phyloP scores from a whole-genome alignment of 768 basidiomycete genomes.

The Crepidotus variabilis region DNA sequence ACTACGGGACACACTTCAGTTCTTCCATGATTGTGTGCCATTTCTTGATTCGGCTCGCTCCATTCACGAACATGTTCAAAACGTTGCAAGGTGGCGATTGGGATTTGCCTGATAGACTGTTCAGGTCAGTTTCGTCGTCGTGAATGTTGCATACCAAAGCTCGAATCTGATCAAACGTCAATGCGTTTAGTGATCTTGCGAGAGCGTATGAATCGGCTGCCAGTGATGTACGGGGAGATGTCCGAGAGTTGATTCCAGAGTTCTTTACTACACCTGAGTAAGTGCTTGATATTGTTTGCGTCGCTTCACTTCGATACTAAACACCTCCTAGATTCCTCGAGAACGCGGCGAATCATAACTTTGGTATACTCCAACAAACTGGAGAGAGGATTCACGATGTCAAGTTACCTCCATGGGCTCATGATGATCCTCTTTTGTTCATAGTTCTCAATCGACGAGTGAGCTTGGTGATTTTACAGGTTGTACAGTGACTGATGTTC shows the following conservation, averaged over 20 bases:
- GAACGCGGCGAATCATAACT: constrained; percentile 76
- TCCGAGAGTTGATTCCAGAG: constrained; percentile 89
- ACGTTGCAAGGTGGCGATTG: constrained; percentile 91
- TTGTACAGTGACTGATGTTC: background rate
- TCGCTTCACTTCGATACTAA: background rate
- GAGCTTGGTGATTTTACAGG: constrained; percentile 10
- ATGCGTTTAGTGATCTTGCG: constrained; percentile 57
- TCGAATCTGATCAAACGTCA: background rate
- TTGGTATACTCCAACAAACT: constrained; percentile 67
- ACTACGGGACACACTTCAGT: constrained; percentile 93
- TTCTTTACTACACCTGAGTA: constrained; percentile 84
- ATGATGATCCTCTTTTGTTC: constrained; percentile 79
- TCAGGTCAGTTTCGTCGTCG: constrained; percentile 41
- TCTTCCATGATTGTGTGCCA: constrained; percentile 98
- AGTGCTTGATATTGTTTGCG: constrained; percentile 16
- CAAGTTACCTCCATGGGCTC: constrained; percentile 88
- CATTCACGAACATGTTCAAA: constrained; percentile 95
- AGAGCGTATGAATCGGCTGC: constrained; percentile 84
- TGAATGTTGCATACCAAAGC: background rate
- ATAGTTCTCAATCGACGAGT: constrained; percentile 75
- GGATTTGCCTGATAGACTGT: constrained; percentile 88
- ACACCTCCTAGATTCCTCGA: constrained; percentile 69
- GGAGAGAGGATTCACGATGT: constrained; percentile 86
- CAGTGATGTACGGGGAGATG: constrained; percentile 83
- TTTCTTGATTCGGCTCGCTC: constrained; percentile 84